Percentiles rank a stretch among this genome's conserved stretches.
Conservation (phyloP, 768 basidiomycete genomes). For the Gyrodon lividus region DNA sequence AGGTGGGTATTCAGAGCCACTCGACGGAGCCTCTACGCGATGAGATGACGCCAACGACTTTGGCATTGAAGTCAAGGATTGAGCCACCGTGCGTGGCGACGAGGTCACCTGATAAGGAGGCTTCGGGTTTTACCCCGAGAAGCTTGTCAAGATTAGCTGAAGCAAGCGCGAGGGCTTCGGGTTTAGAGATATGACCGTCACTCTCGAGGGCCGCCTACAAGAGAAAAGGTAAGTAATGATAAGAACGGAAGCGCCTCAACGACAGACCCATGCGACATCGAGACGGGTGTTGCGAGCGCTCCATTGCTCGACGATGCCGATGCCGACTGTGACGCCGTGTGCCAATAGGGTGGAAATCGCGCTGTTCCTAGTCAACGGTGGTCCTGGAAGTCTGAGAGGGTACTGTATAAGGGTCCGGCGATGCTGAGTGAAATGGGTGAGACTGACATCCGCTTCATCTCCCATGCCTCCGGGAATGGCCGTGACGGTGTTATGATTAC, state of each 20-base stretch:
- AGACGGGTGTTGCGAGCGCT: slow-evolving; percentile 74
- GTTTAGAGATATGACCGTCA: slow-evolving; percentile 38
- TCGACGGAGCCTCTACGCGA: slow-evolving; percentile 48
- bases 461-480: slow-evolving; percentile 76
- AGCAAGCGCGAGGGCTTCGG: slow-evolving; percentile 50
- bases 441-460: slow-evolving; percentile 40
- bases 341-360: slow-evolving; percentile 59
- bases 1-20: slow-evolving; percentile 34
- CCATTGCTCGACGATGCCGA: slow-evolving; percentile 69
- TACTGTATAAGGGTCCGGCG: slow-evolving; percentile 5
- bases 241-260: slow-evolving; percentile 23
- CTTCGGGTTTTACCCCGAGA: slow-evolving; percentile 19
- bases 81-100: slow-evolving; percentile 59
- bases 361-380: slow-evolving; percentile 41
- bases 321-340: slow-evolving; percentile 70
- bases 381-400: slow-evolving; percentile 27
- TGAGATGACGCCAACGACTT: slow-evolving; percentile 56
- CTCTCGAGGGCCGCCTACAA: slow-evolving; percentile 41
- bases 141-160: slow-evolving; percentile 56
- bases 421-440: background rate
- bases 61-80: slow-evolving; percentile 43
- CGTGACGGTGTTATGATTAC: slow-evolving; percentile 67
- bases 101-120: slow-evolving; percentile 42
- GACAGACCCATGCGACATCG: slow-evolving; percentile 77
- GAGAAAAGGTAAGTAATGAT: slow-evolving; percentile 3